These are phyloP conservation scores for Lecanoromycetidae sp. DNA, from an alignment of 2,329 filamentous ascomycete species.

Conservation along the genomic window DNA sequence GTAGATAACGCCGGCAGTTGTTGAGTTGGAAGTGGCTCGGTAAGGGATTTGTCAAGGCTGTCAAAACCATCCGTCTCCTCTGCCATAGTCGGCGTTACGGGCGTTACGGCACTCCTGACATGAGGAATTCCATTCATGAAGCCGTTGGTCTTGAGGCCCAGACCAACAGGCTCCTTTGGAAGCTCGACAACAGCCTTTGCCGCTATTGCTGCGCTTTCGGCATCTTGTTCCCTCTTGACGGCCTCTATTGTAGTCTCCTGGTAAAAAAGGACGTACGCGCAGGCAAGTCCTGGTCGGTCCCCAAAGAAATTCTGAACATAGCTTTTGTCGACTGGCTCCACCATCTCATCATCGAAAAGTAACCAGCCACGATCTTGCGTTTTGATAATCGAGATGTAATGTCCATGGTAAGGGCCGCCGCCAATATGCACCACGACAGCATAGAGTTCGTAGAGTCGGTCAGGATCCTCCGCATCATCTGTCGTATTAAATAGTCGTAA, in stretches of 20 bases:
- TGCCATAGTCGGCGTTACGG: conserved; percentile 27
- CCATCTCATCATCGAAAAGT: conserved; percentile 95
- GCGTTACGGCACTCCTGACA: conserved; percentile 29
- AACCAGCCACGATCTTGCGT: conserved; percentile 93
- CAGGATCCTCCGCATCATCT: conserved; percentile 84
- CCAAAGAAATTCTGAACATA: conserved; percentile 97
- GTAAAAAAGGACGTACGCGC: conserved; percentile 95
- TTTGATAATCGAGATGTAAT: conserved; percentile 97
- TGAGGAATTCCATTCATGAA: conserved; percentile 16
- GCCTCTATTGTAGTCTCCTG: conserved; percentile 71
- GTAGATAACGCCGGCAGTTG: conserved; percentile 1
- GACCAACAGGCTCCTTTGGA: conserved; percentile 17
- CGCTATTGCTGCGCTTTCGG: conserved; percentile 11
- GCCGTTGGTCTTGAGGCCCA: conserved; percentile 19
- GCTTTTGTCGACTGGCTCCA: conserved; percentile 91
- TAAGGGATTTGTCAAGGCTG: conserved; percentile 51
- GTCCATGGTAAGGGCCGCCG: conserved; percentile 89
- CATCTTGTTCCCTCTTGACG: conserved; percentile 59
- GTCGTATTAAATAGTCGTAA: conserved; percentile 95
- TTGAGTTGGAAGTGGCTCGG: conserved; percentile 40
- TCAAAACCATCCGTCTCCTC: conserved; percentile 41
- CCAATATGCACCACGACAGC: conserved; percentile 96
- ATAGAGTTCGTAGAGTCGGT: conserved; percentile 90
- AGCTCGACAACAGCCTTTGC: conserved; percentile 6
- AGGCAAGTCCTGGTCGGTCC: conserved; percentile 78